A percentile compares a stretch with the other conserved stretches of the same genome.
These are phyloP conservation scores for Tricholoma matsutake DNA, from an alignment of 768 basidiomycete genomes.

Conservation along the genomic window DNA sequence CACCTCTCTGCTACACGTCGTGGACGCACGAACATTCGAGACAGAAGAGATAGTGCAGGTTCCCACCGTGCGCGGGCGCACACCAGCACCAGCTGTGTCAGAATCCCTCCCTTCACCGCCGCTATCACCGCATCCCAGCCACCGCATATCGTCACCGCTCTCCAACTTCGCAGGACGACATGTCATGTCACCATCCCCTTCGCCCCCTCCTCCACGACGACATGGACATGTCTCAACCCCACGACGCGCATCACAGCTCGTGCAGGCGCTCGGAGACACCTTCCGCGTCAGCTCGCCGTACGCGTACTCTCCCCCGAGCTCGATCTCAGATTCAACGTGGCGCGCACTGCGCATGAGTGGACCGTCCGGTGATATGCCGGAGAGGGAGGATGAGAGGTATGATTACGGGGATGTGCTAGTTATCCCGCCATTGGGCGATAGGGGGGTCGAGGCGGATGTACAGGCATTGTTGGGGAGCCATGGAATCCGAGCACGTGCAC, in stretches of 20 bases:
- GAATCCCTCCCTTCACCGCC: slow-evolving; percentile 7
- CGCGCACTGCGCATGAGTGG: slow-evolving; percentile 30
- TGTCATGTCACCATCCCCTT: background rate
- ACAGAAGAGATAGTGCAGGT: slow-evolving; percentile 65
- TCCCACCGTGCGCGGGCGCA: slow-evolving; percentile 34
- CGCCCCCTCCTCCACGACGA: slow-evolving; percentile 1
- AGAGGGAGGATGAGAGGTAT: slow-evolving; percentile 24
- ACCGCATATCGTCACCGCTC: slow-evolving; percentile 4
- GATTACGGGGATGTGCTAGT: slow-evolving; percentile 50
- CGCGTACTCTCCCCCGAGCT: slow-evolving; percentile 39
- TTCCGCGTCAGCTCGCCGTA: slow-evolving; percentile 49
- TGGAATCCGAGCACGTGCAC: slow-evolving; percentile 37
- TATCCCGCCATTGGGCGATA: slow-evolving; percentile 54
- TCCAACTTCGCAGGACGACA: slow-evolving; percentile 2
- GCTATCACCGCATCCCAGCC: background rate
- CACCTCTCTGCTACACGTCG: slow-evolving; percentile 74
- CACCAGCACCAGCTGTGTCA: slow-evolving; percentile 5
- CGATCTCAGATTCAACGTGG: slow-evolving; percentile 46
- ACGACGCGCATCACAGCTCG: slow-evolving; percentile 39
- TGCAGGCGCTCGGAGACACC: slow-evolving; percentile 54
- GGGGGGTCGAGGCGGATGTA: slow-evolving; percentile 52
- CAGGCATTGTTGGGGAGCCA: slow-evolving; percentile 51
- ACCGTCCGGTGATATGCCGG: background rate
- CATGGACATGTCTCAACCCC: slow-evolving; percentile 14
- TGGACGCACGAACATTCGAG: slow-evolving; percentile 87